Base-by-base conservation (phyloP, 371 early-diverging fungal species). In the Mortierella sp. region DNA sequence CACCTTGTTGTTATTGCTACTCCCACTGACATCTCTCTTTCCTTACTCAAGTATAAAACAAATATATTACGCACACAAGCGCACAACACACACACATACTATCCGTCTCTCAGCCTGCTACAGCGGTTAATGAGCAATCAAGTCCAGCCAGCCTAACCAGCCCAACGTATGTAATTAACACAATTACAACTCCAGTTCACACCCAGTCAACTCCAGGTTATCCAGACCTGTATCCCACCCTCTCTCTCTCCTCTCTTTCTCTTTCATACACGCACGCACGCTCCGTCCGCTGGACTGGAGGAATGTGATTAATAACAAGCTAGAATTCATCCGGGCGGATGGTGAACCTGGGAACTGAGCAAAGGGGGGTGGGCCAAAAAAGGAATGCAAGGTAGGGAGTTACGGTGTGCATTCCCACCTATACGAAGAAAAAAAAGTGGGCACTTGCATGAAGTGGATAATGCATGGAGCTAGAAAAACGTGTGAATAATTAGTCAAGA, bases 261-360 rank as follows among this genome's bases (percentile, higher is more conserved):
- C 27, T 56, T 7, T 24, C 24, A 12, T 3, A 46, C 48, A 46
- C 0, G 12, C 14, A 14, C 12, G 12, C 48, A 46, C 48, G 14
- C 48, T 46, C 2, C 29, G 54, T 54, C 54, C 1, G 5, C 5
- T 24, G 5, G 7, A 54, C 63, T 16, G 24, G 68, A 68, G 68
- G 68, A 68, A 68, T 68, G 43, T 68, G 24, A 41, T 7, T 18
- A 35, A 32, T 29, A 29, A 8, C 43, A 24, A 10, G 21, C 14
- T 24, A 68, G 35, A 68, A 68, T 68, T 68, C 68, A 68, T 18
- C 68, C 68, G 68, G 27, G 56, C 10, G 56, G 56, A 10, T 56
- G 11, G 27, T 41, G 38, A 68, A 68, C 38, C 43, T 41, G 43
- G 24, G 21, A n/a, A 38, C 51, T 24, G n/a, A 38, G 18, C 18